Percentiles rank a stretch among this genome's conserved stretches.
phyloP scores from a whole-genome alignment of 805 yeast genomes.

The Lipomyces yamadae region DNA sequence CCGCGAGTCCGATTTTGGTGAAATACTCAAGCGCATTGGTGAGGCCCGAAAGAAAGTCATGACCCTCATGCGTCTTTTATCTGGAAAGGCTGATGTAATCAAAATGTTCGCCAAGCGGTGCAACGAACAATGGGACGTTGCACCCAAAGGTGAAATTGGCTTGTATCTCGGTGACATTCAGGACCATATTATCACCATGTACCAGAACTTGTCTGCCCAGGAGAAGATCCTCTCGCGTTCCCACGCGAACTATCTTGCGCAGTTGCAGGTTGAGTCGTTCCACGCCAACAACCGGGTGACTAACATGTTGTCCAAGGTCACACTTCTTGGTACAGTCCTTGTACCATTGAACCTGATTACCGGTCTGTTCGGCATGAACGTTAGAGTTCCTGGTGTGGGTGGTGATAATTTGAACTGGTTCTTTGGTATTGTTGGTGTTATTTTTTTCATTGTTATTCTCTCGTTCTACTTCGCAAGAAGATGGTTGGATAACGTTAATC shows the following conservation, averaged over 20 bases:
- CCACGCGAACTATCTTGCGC: conserved; percentile 91
- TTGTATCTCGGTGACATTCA: conserved; percentile 93
- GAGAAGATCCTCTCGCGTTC: conserved; percentile 93
- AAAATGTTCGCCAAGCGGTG: conserved; percentile 95
- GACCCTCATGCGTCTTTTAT: conserved; percentile 85
- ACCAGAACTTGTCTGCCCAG: conserved; percentile 83
- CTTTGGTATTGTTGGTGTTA: conserved; percentile 65
- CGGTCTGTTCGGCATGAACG: conserved; percentile 96
- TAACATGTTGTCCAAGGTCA: conserved; percentile 84
- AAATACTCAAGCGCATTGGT: conserved; percentile 81
- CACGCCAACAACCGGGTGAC: conserved; percentile 84
- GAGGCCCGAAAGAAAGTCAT: conserved; percentile 88
- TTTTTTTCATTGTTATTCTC: conserved; percentile 50
- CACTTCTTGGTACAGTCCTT: conserved; percentile 84
- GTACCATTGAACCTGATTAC: conserved; percentile 90
- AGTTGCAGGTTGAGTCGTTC: conserved; percentile 89
- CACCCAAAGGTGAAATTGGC: conserved; percentile 89
- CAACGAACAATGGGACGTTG: conserved; percentile 64
- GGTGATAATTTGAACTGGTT: conserved; percentile 60
- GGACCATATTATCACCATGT: conserved; percentile 96
- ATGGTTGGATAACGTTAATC: conserved; percentile 24
- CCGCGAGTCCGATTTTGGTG: conserved; percentile 71
- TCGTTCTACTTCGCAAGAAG: conserved; percentile 50
- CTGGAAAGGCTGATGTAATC: conserved; percentile 95
- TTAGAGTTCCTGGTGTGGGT: conserved; percentile 74